phyloP scores from a whole-genome alignment of 169 alveolate genomes.

The Cryptosporidium parvum region DNA sequence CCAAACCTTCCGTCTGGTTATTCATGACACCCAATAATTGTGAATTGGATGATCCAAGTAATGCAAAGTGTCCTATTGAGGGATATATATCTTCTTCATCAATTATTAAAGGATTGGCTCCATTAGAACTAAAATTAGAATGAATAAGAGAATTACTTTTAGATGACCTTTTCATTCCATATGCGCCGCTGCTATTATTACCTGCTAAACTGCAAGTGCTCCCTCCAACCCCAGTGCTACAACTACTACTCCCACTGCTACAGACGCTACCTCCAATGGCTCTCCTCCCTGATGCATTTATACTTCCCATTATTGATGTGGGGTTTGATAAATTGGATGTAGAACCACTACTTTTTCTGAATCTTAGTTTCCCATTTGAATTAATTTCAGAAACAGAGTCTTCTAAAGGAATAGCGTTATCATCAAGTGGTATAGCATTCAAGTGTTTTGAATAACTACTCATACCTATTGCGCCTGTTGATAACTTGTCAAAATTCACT shows the following conservation, averaged over 20 bases:
- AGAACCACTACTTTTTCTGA: constrained; percentile 14
- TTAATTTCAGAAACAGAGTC: constrained; percentile 24
- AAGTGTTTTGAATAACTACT: constrained; percentile 8
- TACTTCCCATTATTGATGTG: neutral
- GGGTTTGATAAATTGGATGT: constrained; percentile 2
- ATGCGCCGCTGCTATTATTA: neutral
- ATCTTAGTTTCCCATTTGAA: neutral
- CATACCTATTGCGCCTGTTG: neutral
- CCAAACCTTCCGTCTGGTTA: constrained; percentile 1
- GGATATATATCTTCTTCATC: constrained; percentile 55
- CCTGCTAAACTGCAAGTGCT: neutral
- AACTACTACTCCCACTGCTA: constrained; percentile 12
- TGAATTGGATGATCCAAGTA: neutral
- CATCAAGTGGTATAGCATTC: neutral
- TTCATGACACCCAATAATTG: constrained; percentile 19
- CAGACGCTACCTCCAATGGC: neutral
- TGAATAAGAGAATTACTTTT: neutral
- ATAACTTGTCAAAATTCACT: constrained; percentile 19
- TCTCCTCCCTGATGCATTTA: neutral
- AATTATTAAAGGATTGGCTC: constrained; percentile 3
- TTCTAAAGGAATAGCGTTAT: neutral
- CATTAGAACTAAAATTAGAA: neutral
- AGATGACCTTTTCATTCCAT: constrained; percentile 22
- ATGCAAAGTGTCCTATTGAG: constrained; percentile 46
- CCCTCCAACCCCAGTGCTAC: constrained; percentile 28